Conservation (phyloP, 225 moss, liverwort and hornwort genomes). For the Climacium dendroides region DNA sequence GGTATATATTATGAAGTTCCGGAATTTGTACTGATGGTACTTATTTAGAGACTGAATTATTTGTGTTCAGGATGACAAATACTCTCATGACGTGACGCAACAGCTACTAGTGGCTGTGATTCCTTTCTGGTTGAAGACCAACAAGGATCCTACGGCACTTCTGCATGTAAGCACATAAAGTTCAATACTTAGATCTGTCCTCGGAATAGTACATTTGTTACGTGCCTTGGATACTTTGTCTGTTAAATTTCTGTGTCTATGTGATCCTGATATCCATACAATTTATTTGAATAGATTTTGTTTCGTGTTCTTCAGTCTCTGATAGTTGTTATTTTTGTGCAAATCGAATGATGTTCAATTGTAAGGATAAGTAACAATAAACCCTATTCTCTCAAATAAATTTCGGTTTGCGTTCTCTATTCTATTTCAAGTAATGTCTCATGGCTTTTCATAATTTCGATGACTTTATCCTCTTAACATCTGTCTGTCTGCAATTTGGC, state of each 20-base stretch:
- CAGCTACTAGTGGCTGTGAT: slow-evolving; percentile 65
- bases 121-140: slow-evolving; percentile 67
- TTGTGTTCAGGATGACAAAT: slow-evolving; percentile 65
- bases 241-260: neutral
- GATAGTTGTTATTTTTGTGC: neutral
- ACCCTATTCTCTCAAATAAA: neutral
- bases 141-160: slow-evolving; percentile 60
- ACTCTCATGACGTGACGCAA: slow-evolving; percentile 83
- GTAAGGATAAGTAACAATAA: no score
- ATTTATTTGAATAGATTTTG: neutral
- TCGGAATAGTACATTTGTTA: neutral
- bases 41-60: neutral
- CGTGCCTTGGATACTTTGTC: neutral
- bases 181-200: neutral
- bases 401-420: neutral
- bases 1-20: neutral
- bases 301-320: neutral
- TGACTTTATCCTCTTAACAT: neutral
- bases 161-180: slow-evolving; percentile 32
- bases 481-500: neutral
- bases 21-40: neutral
- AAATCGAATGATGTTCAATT: neutral
- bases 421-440: neutral
- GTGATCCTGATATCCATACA: neutral
- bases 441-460: neutral